A percentile compares a stretch with the other conserved stretches of the same genome.
Evolutionary conservation across 1,139 yeast genomes (phyloP).

Genomic region (Protomyces macrosporus): DNA sequence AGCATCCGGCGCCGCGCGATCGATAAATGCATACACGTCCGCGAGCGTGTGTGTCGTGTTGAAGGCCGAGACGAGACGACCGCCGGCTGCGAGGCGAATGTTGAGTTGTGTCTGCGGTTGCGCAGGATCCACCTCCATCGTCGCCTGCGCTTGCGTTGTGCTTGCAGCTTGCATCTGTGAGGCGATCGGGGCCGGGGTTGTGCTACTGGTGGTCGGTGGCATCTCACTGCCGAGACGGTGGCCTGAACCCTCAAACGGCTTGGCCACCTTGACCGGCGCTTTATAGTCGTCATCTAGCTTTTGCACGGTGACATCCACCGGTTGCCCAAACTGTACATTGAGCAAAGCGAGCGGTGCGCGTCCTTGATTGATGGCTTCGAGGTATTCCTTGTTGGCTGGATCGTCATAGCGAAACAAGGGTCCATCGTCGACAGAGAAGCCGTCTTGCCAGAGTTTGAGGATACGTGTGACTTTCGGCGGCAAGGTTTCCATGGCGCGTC

Average conservation of each 20-base stretch:
- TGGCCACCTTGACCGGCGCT: slow-evolving; percentile 62
- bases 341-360: slow-evolving; percentile 85
- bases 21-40: slow-evolving; percentile 64
- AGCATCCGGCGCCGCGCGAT: slow-evolving; percentile 32
- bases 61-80: slow-evolving; percentile 60
- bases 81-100: slow-evolving; percentile 79
- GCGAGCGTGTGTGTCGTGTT: slow-evolving; percentile 62
- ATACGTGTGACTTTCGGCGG: slow-evolving; percentile 61
- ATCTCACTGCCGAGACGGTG: slow-evolving; percentile 60
- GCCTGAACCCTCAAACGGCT: slow-evolving; percentile 81
- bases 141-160: slow-evolving; percentile 13
- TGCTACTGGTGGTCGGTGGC: slow-evolving; percentile 54
- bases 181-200: slow-evolving; percentile 31
- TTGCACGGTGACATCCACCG: slow-evolving; percentile 87
- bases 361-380: slow-evolving; percentile 79
- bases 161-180: slow-evolving; percentile 32
- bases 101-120: slow-evolving; percentile 52
- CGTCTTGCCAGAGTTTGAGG: slow-evolving; percentile 93
- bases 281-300: slow-evolving; percentile 72
- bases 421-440: slow-evolving; percentile 92
- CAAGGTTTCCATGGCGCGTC: slow-evolving; percentile 32
- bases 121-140: slow-evolving; percentile 25
- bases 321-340: slow-evolving; percentile 83
- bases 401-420: slow-evolving; percentile 81
- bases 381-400: slow-evolving; percentile 69